These are phyloP conservation scores for Friedmanniomyces simplex DNA, from an alignment of 495 filamentous ascomycete species.

Conservation along the genomic window DNA sequence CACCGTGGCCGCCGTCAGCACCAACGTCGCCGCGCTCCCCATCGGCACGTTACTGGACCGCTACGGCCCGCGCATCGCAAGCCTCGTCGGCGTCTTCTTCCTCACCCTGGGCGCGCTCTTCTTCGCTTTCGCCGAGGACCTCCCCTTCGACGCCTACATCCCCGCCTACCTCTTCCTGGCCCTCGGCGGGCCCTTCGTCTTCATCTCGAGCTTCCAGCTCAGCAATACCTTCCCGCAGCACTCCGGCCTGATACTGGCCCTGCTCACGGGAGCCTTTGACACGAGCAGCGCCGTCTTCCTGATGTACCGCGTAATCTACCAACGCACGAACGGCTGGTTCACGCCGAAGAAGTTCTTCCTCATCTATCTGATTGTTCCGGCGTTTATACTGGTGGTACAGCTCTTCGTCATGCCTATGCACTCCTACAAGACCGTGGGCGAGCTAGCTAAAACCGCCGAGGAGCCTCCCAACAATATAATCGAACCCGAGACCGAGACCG, in stretches of 20 bases:
- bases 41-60: constrained; percentile 78
- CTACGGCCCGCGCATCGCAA: constrained; percentile 68
- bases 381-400: constrained; percentile 58
- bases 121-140: constrained; percentile 57
- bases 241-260: constrained; percentile 74
- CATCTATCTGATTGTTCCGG: constrained; percentile 62
- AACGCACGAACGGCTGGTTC: constrained; percentile 49
- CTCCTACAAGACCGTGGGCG: constrained; percentile 83
- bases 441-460: constrained; percentile 65
- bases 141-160: constrained; percentile 63
- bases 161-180: constrained; percentile 73
- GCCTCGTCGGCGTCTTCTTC: constrained; percentile 59
- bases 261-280: constrained; percentile 84
- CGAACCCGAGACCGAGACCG: constrained; percentile 35
- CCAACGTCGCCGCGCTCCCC: constrained; percentile 71
- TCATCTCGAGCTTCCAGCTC: constrained; percentile 87
- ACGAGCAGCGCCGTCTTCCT: constrained; percentile 81
- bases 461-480: constrained; percentile 36
- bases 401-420: constrained; percentile 63
- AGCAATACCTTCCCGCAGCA: constrained; percentile 81
- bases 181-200: constrained; percentile 79
- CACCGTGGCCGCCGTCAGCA: constrained; percentile 79
- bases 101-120: constrained; percentile 58
- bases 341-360: constrained; percentile 65
- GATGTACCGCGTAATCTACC: constrained; percentile 67